Conservation (phyloP, 2,329 filamentous ascomycete species). For the Phialophora verrucosa region DNA sequence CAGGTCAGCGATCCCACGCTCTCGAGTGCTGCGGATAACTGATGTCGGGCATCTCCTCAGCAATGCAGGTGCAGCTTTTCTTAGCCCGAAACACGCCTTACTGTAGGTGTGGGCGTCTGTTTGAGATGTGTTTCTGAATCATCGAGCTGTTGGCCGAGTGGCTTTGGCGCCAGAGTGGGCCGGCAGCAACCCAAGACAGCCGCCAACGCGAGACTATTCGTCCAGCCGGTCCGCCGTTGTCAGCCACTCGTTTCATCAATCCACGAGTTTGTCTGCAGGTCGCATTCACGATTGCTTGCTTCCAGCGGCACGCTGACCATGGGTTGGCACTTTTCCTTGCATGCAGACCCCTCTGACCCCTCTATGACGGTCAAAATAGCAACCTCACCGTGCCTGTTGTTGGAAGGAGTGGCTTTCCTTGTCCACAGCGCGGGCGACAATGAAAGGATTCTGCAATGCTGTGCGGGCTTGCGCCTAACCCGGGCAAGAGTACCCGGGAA, state of each 20-base stretch:
- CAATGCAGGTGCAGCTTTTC: conserved; percentile 8
- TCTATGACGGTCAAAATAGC: conserved; percentile 33
- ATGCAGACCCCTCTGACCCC: conserved; percentile 3
- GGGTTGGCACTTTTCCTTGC: conserved; percentile 8
- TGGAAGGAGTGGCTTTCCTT: background rate
- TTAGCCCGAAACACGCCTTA: conserved; percentile 20
- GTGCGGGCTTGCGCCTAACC: background rate
- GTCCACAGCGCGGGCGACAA: background rate
- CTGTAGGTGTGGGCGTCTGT: conserved; percentile 34
- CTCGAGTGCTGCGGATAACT: background rate
- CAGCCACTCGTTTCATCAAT: conserved; percentile 40
- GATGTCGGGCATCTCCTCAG: background rate
- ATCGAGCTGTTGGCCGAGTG: conserved; percentile 22
- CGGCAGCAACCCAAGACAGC: conserved; percentile 24
- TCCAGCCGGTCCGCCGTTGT: conserved; percentile 27
- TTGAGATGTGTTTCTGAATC: conserved; percentile 39
- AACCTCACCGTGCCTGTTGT: conserved; percentile 14
- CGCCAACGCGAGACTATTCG: conserved; percentile 31
- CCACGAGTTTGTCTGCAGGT: conserved; percentile 25
- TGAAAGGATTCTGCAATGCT: background rate
- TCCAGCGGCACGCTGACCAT: conserved; percentile 33
- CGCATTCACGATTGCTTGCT: conserved; percentile 17
- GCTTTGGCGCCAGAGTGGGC: conserved; percentile 32
- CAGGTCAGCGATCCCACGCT: background rate
- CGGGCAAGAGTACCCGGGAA: background rate